These are phyloP conservation scores for Thinopyrum elongatum DNA, from an alignment of 176 grass and related monocot genomes.

Conservation along the genomic window DNA sequence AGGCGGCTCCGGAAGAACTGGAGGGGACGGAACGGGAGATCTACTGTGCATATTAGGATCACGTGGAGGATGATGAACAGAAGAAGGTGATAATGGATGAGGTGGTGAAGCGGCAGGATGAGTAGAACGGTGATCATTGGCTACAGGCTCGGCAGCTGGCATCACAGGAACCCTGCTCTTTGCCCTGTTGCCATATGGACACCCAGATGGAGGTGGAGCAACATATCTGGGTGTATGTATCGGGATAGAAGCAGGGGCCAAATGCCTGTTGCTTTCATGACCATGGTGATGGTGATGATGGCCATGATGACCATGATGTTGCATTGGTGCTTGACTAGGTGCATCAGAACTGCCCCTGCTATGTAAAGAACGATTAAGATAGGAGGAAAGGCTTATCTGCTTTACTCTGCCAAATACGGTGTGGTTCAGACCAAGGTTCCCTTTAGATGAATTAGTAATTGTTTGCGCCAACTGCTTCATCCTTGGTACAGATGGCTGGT, in stretches of 20 bases:
- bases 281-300: conserved; percentile 52
- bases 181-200: conserved; percentile 48
- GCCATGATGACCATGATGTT: conserved; percentile 45
- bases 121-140: conserved; percentile 36
- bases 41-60: conserved; percentile 18
- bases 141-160: conserved; percentile 42
- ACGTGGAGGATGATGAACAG: conserved; percentile 29
- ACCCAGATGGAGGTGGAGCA: conserved; percentile 59
- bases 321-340: conserved; percentile 71
- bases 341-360: conserved; percentile 45
- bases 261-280: conserved; percentile 32
- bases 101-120: conserved; percentile 33
- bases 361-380: conserved; percentile 82
- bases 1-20: conserved; percentile 24
- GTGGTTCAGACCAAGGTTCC: conserved; percentile 91
- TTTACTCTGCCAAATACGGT: conserved; percentile 95
- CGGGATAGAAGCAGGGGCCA: conserved; percentile 31
- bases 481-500: conserved; percentile 76
- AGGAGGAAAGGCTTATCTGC: conserved; percentile 92
- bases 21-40: conserved; percentile 30
- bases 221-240: conserved; percentile 27
- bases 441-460: conserved; percentile 92
- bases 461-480: conserved; percentile 91
- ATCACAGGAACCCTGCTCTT: conserved; percentile 19
- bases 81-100: conserved; percentile 8